Evolutionary conservation across 768 basidiomycete species (phyloP).

Genomic region (Leccinum aurantiacum): DNA sequence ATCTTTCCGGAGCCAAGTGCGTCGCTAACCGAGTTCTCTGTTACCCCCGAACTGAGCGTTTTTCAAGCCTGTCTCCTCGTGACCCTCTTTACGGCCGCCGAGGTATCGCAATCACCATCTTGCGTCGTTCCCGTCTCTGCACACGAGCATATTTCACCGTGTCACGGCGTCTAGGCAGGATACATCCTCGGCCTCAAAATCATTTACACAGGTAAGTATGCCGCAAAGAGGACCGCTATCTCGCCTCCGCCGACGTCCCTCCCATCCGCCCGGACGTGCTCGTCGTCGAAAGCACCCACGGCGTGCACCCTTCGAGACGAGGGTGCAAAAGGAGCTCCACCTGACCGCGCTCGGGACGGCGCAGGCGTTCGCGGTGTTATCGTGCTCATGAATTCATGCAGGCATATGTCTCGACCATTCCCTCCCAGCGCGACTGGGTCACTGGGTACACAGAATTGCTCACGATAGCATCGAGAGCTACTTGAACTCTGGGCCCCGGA

Average conservation of each 20-base stretch:
- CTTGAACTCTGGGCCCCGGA: too few relatives aligned
- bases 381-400: too few relatives aligned
- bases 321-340: constrained; percentile 88
- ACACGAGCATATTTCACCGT: constrained; percentile 86
- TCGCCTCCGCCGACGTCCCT: constrained; percentile 93
- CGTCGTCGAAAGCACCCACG: constrained; percentile 95
- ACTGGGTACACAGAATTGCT: constrained; percentile 42
- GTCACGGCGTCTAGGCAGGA: constrained; percentile 79
- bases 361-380: constrained; percentile 26
- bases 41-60: background rate
- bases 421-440: too few relatives aligned
- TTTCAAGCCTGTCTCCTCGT: constrained; percentile 50
- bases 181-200: constrained; percentile 86
- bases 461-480: constrained; percentile 36
- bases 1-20: constrained; percentile 39
- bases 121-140: constrained; percentile 86
- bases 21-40: background rate
- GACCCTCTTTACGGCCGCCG: constrained; percentile 70
- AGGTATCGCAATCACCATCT: constrained; percentile 68
- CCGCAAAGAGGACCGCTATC: constrained; percentile 86
- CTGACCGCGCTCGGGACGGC: constrained; percentile 95
- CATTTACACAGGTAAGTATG: constrained; percentile 79
- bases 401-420: too few relatives aligned
- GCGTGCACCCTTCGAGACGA: constrained; percentile 82
- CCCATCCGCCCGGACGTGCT: constrained; percentile 90